Base-by-base conservation (phyloP, 2,329 filamentous ascomycete genomes). In the Aaosphaeria arxii region DNA sequence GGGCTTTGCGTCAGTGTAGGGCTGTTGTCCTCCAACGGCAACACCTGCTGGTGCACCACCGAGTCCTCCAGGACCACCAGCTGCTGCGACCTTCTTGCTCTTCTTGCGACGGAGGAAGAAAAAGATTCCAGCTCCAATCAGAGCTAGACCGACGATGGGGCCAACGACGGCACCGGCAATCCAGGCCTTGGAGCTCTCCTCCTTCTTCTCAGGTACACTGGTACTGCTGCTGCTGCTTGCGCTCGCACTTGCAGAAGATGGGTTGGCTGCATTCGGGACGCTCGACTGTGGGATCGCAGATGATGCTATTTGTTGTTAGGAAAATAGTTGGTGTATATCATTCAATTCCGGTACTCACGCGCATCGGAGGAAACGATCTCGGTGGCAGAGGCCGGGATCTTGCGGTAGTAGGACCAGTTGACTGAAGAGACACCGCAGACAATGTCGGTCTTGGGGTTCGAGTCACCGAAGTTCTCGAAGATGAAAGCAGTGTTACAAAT, bases 401-500 rank as follows among this genome's bases (percentile, higher is more conserved):
- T 42, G 6, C 63, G 53, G 40, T 65, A 67, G 42, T 57, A 63
- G 5, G 51, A 56, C 63, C 63, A 66, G 42, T 58, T 57, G 4
- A 51, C 44, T 24, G 54, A 53, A 5, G 38, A 48, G 1, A 56
- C 48, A 30, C 63, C 62, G 39, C 63, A 66, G 11, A 62, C 49
- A 36, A 66, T 66, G 36, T 66, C 57, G 2, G 56, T 64, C 28
- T 57, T 59, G 1, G 62, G 62, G 9, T 52, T 58, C 6, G 59
- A 57, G 43, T 65, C 61, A 13, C 52, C 52, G n/a, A 52, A 51
- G 42, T 59, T 63, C 45, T 64, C 61, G 44, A 49, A 67, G 35
- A 67, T 65, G 50, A 60, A 65, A 7, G 54, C 58, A 0, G 62
- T 62, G 44, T 67, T 67, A 45, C 63, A 67, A 3, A 64, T 48